These are phyloP conservation scores for Solanum dulcamara DNA, from an alignment of 257 asterid species.

Conservation along the genomic window DNA sequence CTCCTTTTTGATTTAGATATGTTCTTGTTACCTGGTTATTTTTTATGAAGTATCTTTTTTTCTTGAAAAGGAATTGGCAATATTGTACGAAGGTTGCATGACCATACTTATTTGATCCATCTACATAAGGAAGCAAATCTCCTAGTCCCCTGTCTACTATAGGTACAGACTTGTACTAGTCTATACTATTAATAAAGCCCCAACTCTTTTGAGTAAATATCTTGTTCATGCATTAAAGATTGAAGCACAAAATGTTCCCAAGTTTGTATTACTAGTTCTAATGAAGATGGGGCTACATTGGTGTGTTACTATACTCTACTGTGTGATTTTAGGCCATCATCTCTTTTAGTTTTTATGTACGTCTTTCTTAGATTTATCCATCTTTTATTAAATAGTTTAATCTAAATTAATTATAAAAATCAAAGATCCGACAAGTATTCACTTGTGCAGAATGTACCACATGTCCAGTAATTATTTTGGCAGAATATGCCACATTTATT, in stretches of 20 bases:
- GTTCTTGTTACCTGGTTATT: neutral
- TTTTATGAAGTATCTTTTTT: neutral
- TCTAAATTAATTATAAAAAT: neutral
- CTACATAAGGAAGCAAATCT: neutral
- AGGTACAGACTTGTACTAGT: neutral
- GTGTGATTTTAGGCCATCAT: neutral
- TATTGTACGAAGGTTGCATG: neutral
- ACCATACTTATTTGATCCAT: neutral
- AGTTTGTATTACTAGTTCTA: neutral
- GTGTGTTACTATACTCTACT: neutral
- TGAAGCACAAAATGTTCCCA: neutral
- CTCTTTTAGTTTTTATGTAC: neutral
- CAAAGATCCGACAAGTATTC: neutral
- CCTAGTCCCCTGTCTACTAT: neutral
- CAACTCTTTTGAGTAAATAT: neutral
- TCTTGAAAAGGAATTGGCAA: neutral
- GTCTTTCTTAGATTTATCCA: neutral
- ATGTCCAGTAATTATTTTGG: neutral
- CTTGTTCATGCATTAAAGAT: neutral
- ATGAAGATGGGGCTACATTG: neutral
- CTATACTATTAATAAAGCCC: neutral
- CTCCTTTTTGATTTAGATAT: neutral
- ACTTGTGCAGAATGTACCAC: neutral
- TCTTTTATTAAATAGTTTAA: neutral
- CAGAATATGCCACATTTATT: neutral